Evolutionary conservation across 176 grass and related monocot genomes (phyloP).

Genomic region (Carex scoparia): DNA sequence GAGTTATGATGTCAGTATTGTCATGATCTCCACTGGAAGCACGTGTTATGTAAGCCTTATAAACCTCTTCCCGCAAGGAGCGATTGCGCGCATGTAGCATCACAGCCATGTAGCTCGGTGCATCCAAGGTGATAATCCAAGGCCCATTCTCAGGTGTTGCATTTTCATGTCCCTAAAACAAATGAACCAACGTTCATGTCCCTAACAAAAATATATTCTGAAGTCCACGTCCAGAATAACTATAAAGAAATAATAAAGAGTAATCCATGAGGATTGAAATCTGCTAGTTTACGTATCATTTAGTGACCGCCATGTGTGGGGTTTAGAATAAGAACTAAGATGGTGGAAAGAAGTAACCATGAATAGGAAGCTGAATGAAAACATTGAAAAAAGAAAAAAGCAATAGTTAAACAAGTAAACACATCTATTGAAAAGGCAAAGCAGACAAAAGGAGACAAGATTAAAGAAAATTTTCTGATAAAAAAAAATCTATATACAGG

Average conservation of each 20-base stretch:
- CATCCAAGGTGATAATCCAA: conserved; percentile 90
- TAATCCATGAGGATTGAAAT: background rate
- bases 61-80: conserved; percentile 85
- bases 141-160: conserved; percentile 86
- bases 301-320: background rate
- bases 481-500: background rate
- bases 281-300: background rate
- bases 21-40: conserved; percentile 86
- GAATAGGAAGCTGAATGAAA: no score
- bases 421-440: no score
- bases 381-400: no score
- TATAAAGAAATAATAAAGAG: background rate
- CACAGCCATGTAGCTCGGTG: conserved; percentile 75
- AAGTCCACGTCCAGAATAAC: background rate
- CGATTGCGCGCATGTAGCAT: conserved; percentile 94
- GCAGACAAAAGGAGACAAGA: no score
- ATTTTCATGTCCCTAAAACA: conserved; percentile 77
- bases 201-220: background rate
- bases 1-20: conserved; percentile 69
- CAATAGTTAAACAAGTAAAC: no score
- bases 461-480: background rate
- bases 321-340: no score
- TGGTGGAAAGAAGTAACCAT: no score
- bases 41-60: conserved; percentile 62
- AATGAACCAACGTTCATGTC: background rate